Percentiles rank a stretch among this genome's conserved stretches.
These are phyloP conservation scores for Trypanosoma avium DNA, from an alignment of 208 protist species.

Conservation along the genomic window DNA sequence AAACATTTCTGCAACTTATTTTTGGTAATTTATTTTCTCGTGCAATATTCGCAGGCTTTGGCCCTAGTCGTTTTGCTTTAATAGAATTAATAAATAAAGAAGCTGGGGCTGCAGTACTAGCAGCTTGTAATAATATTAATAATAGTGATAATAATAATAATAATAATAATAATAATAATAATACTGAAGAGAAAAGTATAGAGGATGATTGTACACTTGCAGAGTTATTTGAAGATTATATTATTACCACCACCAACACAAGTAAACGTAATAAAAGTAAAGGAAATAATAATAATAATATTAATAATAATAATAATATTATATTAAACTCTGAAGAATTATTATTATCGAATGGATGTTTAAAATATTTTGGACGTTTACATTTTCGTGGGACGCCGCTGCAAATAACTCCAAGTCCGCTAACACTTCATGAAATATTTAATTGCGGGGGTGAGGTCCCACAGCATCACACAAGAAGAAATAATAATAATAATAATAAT, in stretches of 20 bases:
- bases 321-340: too few relatives aligned
- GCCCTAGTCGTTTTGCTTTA: conserved; percentile 56
- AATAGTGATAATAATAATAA: neutral
- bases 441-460: conserved; percentile 52
- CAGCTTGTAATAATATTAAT: neutral
- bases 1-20: conserved; percentile 62
- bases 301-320: neutral
- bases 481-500: conserved; percentile 15
- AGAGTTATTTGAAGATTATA: neutral
- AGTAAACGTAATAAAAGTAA: neutral
- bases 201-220: neutral
- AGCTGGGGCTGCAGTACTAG: conserved; percentile 28
- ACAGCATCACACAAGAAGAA: conserved; percentile 19
- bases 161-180: neutral
- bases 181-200: neutral
- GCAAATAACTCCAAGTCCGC: conserved; percentile 49
- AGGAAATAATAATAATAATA: neutral
- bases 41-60: conserved; percentile 64
- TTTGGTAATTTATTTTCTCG: conserved; percentile 51
- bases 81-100: conserved; percentile 45
- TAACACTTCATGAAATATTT: conserved; percentile 63
- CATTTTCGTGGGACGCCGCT: conserved; percentile 37
- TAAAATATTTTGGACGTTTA: conserved; percentile 39
- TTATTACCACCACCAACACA: neutral
- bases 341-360: too few relatives aligned